These are phyloP conservation scores for Chrysoporthe deuterocubensis DNA, from an alignment of 2,329 filamentous ascomycete genomes.

Conservation along the genomic window DNA sequence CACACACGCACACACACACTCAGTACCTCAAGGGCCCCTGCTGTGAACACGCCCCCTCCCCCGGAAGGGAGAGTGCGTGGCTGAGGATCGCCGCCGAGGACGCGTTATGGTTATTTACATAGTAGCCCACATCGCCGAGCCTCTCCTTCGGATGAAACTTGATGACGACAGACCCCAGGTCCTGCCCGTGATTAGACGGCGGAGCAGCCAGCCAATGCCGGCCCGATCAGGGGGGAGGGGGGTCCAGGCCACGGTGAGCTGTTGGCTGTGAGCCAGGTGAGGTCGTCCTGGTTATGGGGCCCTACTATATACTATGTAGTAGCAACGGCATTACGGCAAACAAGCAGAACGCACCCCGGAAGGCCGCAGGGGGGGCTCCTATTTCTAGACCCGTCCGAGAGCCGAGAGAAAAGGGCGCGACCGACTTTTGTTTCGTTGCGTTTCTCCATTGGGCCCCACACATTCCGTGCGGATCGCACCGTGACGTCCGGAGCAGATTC, in stretches of 20 bases:
- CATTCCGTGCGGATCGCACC: constrained; percentile 3
- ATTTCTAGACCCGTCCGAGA: neutral
- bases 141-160: neutral
- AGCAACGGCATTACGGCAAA: too few species aligned
- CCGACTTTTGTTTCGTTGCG: neutral
- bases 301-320: neutral
- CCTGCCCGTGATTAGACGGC: neutral
- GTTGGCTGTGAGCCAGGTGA: neutral
- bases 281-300: neutral
- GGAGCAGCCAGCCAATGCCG: neutral
- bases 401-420: neutral
- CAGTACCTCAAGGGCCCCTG: neutral
- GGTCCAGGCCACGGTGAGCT: too few species aligned
- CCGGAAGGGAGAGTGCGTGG: too few species aligned
- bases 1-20: too few species aligned
- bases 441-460: neutral
- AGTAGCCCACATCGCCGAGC: neutral
- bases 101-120: neutral
- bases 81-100: too few species aligned
- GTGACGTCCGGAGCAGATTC: neutral
- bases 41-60: neutral
- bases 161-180: neutral
- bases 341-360: too few species aligned
- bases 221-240: neutral
- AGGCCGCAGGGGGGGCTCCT: neutral